Percentiles rank a stretch among this genome's conserved stretches.
phyloP scores from a whole-genome alignment of 306 rosid genomes.

The Vachellia pachyceras region DNA sequence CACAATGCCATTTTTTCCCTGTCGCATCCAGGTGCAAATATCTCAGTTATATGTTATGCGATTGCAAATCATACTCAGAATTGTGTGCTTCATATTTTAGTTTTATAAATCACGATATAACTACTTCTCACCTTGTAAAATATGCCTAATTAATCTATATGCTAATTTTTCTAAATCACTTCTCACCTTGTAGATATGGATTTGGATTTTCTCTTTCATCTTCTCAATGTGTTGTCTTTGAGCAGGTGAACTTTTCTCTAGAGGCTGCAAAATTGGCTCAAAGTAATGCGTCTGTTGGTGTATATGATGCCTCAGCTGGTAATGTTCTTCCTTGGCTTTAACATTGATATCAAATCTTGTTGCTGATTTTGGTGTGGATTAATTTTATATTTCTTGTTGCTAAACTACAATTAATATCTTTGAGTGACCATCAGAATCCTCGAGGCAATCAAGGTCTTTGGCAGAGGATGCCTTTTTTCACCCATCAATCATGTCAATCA shows the following conservation, averaged over 20 bases:
- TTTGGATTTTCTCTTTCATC: not conserved
- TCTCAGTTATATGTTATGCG: constrained; percentile 13
- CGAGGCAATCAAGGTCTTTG: constrained; percentile 90
- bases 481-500: constrained; percentile 97
- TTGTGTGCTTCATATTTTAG: not conserved
- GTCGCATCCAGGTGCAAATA: not conserved
- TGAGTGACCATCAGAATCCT: constrained; percentile 75
- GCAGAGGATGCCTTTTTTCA: constrained; percentile 98
- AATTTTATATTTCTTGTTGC: constrained; percentile 15
- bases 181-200: constrained; percentile 18
- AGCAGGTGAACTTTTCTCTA: constrained; percentile 85
- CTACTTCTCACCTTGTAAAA: no score
- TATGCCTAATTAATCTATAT: not conserved
- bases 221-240: constrained; percentile 33
- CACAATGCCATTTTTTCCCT: constrained; percentile 8
- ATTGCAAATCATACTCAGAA: constrained; percentile 23
- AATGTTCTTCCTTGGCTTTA: constrained; percentile 43
- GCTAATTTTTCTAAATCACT: not conserved
- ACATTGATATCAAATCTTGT: constrained; percentile 25
- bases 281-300: constrained; percentile 76
- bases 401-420: constrained; percentile 36
- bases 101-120: constrained; percentile 21
- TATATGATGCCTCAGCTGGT: constrained; percentile 86
- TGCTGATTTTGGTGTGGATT: constrained; percentile 13
- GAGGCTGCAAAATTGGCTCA: constrained; percentile 88